phyloP scores from a whole-genome alignment of 2,329 filamentous ascomycete genomes.

The Aspergillus candidus region DNA sequence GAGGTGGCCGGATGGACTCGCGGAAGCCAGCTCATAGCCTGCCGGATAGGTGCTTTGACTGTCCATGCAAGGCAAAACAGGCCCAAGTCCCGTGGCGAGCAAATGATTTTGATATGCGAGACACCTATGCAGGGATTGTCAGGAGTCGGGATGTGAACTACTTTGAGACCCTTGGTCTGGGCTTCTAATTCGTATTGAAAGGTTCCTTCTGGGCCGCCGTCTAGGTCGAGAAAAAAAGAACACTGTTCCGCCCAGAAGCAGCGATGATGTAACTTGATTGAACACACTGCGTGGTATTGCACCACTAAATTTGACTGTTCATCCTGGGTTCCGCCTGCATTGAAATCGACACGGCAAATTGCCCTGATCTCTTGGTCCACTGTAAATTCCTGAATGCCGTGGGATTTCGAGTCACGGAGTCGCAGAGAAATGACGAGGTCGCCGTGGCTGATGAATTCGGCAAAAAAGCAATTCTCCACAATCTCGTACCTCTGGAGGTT shows the following conservation, averaged over 20 bases:
- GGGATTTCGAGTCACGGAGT: conserved; percentile 19
- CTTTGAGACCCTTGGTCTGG: conserved; percentile 7
- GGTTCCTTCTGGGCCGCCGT: conserved; percentile 25
- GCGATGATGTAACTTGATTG: conserved; percentile 21
- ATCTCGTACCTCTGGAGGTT: conserved; percentile 20
- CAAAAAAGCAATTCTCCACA: conserved; percentile 26
- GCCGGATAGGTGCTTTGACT: conserved; percentile 7
- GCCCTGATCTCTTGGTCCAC: conserved; percentile 21
- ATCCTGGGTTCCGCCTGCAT: not conserved
- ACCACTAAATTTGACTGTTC: conserved; percentile 11
- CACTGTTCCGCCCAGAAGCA: conserved; percentile 28
- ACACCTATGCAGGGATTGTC: conserved; percentile 10
- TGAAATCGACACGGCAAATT: conserved; percentile 1
- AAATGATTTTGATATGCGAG: conserved; percentile 19
- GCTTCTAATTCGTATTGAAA: conserved; percentile 17
- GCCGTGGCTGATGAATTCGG: conserved; percentile 19
- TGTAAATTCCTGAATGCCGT: conserved; percentile 25
- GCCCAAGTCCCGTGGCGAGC: conserved; percentile 17
- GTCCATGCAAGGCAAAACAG: conserved; percentile 25
- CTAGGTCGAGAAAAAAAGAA: conserved; percentile 21
- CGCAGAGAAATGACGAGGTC: conserved; percentile 25
- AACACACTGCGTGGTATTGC: conserved; percentile 26
- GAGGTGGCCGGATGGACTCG: conserved; percentile 17
- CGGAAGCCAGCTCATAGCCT: conserved; percentile 21
- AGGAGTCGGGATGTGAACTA: conserved; percentile 14